phyloP scores from a whole-genome alignment of 495 filamentous ascomycete genomes.

The Ramalina intermedia region DNA sequence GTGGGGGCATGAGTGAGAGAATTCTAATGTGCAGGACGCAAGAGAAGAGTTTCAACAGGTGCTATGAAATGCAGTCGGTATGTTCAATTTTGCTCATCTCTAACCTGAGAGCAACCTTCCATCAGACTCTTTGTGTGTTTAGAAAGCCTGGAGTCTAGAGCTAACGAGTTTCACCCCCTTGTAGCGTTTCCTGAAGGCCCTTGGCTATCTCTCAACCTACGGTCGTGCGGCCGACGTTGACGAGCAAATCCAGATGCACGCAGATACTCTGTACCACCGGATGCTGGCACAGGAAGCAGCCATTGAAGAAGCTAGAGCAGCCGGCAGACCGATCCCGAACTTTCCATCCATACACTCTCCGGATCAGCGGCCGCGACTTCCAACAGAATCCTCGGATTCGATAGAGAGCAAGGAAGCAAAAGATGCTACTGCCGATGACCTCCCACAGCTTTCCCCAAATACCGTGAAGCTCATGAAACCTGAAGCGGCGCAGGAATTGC shows the following conservation, averaged over 20 bases:
- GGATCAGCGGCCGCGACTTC: constrained; percentile 16
- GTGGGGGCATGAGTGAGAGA: constrained; percentile 38
- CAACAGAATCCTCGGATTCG: not conserved
- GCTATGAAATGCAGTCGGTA: constrained; percentile 70
- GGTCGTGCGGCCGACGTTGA: constrained; percentile 53
- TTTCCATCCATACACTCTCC: constrained; percentile 31
- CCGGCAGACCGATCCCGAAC: constrained; percentile 35
- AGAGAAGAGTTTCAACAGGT: constrained; percentile 57
- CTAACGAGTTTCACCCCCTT: not conserved
- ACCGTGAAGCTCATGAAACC: constrained; percentile 14
- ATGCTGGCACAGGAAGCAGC: constrained; percentile 64
- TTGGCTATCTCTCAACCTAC: constrained; percentile 68
- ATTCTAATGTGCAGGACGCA: constrained; percentile 62
- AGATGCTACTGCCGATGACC: not conserved
- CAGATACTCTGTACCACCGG: constrained; percentile 72
- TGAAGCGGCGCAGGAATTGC: constrained; percentile 28
- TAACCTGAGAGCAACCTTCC: too few relatives aligned
- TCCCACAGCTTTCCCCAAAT: not conserved
- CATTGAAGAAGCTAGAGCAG: constrained; percentile 50
- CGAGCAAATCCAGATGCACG: constrained; percentile 91
- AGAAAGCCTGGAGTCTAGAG: not conserved
- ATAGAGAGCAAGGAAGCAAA: not conserved
- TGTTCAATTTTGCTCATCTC: constrained; percentile 15
- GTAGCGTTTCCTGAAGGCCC: constrained; percentile 74
- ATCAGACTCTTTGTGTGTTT: too few relatives aligned